phyloP scores from a whole-genome alignment of 768 basidiomycete species.

The Zangia roseola region DNA sequence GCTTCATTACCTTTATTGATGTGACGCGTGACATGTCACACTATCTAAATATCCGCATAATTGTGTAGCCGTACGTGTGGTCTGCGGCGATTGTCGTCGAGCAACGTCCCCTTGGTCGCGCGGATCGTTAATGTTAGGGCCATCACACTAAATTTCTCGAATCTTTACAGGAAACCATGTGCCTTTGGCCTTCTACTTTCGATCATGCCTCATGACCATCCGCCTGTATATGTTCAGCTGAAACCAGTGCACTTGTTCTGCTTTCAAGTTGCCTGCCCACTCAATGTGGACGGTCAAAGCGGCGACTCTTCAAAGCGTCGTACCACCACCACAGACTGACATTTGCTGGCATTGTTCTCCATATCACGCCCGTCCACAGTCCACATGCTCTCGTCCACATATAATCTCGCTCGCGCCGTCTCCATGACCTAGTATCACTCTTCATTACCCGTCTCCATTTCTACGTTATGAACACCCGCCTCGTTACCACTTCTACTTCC shows the following conservation, averaged over 20 bases:
- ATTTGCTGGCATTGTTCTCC: conserved; percentile 17
- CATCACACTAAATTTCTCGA: conserved; percentile 7
- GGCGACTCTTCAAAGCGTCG: conserved; percentile 7
- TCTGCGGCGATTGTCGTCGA: conserved; percentile 19
- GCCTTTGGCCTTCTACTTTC: conserved; percentile 1
- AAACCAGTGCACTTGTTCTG: conserved; percentile 14
- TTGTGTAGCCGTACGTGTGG: too few relatives aligned
- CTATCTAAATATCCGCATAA: too few relatives aligned
- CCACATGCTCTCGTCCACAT: conserved; percentile 16
- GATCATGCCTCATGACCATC: conserved; percentile 15
- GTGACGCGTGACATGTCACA: not conserved
- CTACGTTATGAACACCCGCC: conserved; percentile 10
- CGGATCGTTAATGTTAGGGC: not conserved
- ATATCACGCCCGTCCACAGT: conserved; percentile 17
- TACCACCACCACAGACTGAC: not conserved
- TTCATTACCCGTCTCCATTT: conserved; percentile 5
- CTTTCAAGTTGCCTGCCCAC: not conserved
- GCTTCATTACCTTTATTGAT: too few relatives aligned
- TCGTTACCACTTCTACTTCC: conserved; percentile 6
- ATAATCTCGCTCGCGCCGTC: conserved; percentile 9
- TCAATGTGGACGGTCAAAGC: conserved; percentile 12
- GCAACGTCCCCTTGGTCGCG: conserved; percentile 11
- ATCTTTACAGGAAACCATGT: conserved; percentile 1
- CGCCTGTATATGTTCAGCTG: not conserved
- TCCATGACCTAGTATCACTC: conserved; percentile 2